Percentiles rank a stretch among this genome's conserved stretches.
These are phyloP conservation scores for Zea luxurians DNA, from an alignment of 176 grass and related monocot genomes.

Conservation along the genomic window DNA sequence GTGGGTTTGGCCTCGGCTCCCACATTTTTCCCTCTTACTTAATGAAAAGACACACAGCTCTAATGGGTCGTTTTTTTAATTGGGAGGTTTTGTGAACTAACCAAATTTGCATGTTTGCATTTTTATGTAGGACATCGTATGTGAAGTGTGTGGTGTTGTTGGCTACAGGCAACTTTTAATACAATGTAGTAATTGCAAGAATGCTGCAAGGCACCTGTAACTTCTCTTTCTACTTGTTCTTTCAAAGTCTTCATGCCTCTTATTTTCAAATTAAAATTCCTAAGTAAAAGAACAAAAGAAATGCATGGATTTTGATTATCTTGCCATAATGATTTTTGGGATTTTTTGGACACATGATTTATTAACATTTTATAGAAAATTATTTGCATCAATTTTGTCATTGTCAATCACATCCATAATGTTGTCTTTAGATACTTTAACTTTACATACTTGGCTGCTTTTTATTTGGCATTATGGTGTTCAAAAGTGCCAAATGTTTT, in stretches of 20 bases:
- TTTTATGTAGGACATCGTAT: slow-evolving; percentile 17
- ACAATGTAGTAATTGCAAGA: slow-evolving; percentile 22
- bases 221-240: not conserved
- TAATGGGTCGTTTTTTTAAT: not conserved
- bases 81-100: not conserved
- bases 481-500: not conserved
- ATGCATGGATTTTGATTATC: not conserved
- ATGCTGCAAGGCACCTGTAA: slow-evolving; percentile 12
- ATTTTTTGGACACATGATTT: not conserved
- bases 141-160: slow-evolving; percentile 32
- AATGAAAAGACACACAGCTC: no score
- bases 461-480: not conserved
- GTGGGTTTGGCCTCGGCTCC: no score
- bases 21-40: no score
- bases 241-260: not conserved
- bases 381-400: not conserved
- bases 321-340: not conserved
- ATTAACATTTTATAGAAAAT: not conserved
- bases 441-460: not conserved
- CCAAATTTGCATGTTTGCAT: not conserved
- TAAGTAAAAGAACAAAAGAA: not conserved
- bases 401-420: not conserved
- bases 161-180: slow-evolving; percentile 16
- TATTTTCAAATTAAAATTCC: not conserved
- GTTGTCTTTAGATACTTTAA: not conserved